Conservation (phyloP, 1,139 yeast genomes). For the Casaregolazyma suthepensis region DNA sequence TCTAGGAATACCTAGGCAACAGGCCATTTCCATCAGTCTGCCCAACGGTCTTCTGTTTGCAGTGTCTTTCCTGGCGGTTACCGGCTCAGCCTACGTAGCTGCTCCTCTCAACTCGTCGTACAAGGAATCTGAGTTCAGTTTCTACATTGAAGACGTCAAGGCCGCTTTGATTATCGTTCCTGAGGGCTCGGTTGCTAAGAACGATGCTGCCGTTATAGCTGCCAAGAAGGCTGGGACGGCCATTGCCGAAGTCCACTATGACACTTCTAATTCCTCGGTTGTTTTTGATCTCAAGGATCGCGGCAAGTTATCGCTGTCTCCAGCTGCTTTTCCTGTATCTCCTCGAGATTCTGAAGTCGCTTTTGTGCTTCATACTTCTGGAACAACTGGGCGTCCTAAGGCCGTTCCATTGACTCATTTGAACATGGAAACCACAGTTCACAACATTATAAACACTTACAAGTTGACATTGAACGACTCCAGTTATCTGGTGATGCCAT, state of each 20-base stretch:
- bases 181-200: slow-evolving; percentile 37
- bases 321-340: slow-evolving; percentile 35
- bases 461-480: slow-evolving; percentile 42
- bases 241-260: slow-evolving; percentile 48
- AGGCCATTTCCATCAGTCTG: slow-evolving; percentile 52
- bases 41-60: slow-evolving; percentile 55
- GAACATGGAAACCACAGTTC: slow-evolving; percentile 52
- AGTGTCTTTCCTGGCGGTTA: slow-evolving; percentile 47
- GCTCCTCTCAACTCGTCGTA: slow-evolving; percentile 62
- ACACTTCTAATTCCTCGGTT: slow-evolving; percentile 23
- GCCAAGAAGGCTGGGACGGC: slow-evolving; percentile 43
- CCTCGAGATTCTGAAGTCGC: slow-evolving; percentile 46
- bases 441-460: slow-evolving; percentile 53
- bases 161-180: slow-evolving; percentile 53
- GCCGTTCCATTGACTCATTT: slow-evolving; percentile 62
- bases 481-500: slow-evolving; percentile 62
- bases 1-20: slow-evolving; percentile 32
- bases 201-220: slow-evolving; percentile 43
- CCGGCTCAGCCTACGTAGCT: slow-evolving; percentile 50
- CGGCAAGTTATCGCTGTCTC: slow-evolving; percentile 15
- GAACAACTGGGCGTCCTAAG: slow-evolving; percentile 68
- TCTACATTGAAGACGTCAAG: slow-evolving; percentile 53
- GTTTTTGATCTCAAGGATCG: slow-evolving; percentile 23
- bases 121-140: slow-evolving; percentile 53
- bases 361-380: slow-evolving; percentile 60